Percentiles rank a stretch among this genome's conserved stretches.
phyloP scores from a whole-genome alignment of 73 alveolate species.

The Tetrahymena thermophila region DNA sequence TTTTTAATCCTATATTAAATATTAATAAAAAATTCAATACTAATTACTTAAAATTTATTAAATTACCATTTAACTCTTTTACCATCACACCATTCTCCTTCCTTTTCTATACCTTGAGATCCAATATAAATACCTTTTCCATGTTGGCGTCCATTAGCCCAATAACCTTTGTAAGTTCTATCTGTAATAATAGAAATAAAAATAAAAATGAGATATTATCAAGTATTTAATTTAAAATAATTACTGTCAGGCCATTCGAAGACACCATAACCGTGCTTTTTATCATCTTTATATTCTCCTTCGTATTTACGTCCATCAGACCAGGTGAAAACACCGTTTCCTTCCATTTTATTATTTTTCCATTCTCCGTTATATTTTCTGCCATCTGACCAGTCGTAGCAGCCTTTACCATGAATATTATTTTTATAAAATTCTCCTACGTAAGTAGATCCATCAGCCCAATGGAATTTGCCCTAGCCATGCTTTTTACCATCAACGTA shows the following conservation, averaged over 20 bases:
- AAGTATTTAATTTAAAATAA: neutral
- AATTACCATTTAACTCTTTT: constrained; percentile 30
- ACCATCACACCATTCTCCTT: constrained; percentile 55
- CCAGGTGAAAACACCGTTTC: constrained; percentile 46
- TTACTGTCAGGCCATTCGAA: constrained; percentile 81
- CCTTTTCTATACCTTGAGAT: constrained; percentile 22
- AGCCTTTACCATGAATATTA: constrained; percentile 45
- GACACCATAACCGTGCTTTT: constrained; percentile 56
- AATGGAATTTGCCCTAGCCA: constrained; percentile 30
- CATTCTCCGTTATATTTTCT: constrained; percentile 41
- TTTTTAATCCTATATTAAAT: neutral
- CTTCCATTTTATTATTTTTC: constrained; percentile 49
- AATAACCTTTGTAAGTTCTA: constrained; percentile 20
- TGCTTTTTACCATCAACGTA: constrained; percentile 36
- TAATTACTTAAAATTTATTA: too few species aligned
- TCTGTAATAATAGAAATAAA: neutral
- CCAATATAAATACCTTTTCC: constrained; percentile 44
- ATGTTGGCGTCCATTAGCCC: constrained; percentile 44
- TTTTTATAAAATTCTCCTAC: constrained; percentile 37
- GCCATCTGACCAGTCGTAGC: constrained; percentile 24
- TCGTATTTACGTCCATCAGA: constrained; percentile 46
- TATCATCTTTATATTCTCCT: constrained; percentile 53
- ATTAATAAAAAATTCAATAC: neutral
- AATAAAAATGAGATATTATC: neutral
- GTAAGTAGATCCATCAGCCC: constrained; percentile 49